These are phyloP conservation scores for Hanseniaspora valbyensis DNA, from an alignment of 805 yeast genomes.

Conservation along the genomic window DNA sequence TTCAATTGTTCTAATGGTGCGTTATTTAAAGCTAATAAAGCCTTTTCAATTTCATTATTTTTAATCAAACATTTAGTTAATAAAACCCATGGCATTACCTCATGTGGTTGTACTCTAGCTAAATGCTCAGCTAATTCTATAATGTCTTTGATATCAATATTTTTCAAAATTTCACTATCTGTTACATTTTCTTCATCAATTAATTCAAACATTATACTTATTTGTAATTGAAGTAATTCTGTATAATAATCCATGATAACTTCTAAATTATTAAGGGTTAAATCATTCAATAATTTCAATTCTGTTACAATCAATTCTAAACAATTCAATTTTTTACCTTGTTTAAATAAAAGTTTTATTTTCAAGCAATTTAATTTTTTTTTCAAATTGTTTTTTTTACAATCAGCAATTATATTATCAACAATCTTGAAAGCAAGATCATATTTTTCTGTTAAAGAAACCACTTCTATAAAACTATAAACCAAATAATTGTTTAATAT, in stretches of 20 bases:
- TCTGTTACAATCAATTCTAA: constrained; percentile 26
- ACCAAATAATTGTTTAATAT: constrained; percentile 29
- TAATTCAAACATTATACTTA: constrained; percentile 3
- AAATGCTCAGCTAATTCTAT: neutral
- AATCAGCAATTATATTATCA: constrained; percentile 20
- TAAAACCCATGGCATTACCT: constrained; percentile 62
- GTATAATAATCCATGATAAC: constrained; percentile 13
- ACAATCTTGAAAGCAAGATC: constrained; percentile 24
- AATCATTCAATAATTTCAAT: constrained; percentile 20
- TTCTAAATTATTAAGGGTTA: constrained; percentile 8
- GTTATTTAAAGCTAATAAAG: constrained; percentile 60
- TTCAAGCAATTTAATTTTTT: constrained; percentile 23
- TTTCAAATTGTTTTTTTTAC: constrained; percentile 21
- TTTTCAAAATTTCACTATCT: neutral
- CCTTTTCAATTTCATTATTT: constrained; percentile 56
- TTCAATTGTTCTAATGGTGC: constrained; percentile 68
- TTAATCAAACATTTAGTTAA: constrained; percentile 54
- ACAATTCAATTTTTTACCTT: constrained; percentile 31
- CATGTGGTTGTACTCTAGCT: constrained; percentile 63
- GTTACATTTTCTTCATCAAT: neutral
- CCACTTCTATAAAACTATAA: constrained; percentile 27
- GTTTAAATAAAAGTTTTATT: constrained; percentile 26
- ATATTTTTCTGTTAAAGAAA: constrained; percentile 25
- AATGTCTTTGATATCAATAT: neutral
- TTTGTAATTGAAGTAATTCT: constrained; percentile 11